Conservation (phyloP, 495 filamentous ascomycete species). For the Podospora didyma region DNA sequence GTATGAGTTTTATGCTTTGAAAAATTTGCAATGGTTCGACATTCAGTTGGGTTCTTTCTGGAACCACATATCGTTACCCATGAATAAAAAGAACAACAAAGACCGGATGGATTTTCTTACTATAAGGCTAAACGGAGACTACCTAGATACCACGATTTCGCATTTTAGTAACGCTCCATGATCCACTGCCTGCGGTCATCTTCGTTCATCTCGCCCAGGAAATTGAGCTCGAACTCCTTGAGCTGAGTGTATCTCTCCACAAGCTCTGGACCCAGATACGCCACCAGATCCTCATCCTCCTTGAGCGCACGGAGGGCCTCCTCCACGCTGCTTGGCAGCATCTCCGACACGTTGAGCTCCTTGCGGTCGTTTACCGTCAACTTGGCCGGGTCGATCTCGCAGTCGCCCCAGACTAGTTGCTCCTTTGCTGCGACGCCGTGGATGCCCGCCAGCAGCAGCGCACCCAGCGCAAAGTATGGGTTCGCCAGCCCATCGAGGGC, state of each 20-base stretch:
- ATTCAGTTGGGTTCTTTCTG: no score
- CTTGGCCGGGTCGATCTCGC: conserved; percentile 50
- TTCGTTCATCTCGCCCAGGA: conserved; percentile 40
- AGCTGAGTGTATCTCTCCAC: conserved; percentile 57
- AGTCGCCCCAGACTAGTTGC: conserved; percentile 53
- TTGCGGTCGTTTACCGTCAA: conserved; percentile 46
- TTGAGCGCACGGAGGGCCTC: conserved; percentile 50
- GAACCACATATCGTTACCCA: no score
- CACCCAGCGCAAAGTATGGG: conserved; percentile 63
- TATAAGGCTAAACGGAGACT: no score
- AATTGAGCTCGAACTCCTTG: conserved; percentile 53
- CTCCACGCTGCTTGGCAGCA: conserved; percentile 49
- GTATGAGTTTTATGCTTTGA: background rate
- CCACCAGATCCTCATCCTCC: conserved; percentile 38
- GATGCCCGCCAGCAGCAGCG: conserved; percentile 62
- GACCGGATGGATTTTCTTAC: no score
- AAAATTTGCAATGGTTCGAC: no score
- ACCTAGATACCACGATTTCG: no score
- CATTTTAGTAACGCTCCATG: conserved; percentile 56
- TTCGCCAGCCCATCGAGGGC: conserved; percentile 70
- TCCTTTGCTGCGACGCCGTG: conserved; percentile 50
- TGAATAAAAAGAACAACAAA: no score
- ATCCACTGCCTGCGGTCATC: conserved; percentile 54
- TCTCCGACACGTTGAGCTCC: conserved; percentile 48
- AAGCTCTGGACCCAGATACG: conserved; percentile 46